Conservation (phyloP, 768 basidiomycete genomes). For the Suillus ampliporus region DNA sequence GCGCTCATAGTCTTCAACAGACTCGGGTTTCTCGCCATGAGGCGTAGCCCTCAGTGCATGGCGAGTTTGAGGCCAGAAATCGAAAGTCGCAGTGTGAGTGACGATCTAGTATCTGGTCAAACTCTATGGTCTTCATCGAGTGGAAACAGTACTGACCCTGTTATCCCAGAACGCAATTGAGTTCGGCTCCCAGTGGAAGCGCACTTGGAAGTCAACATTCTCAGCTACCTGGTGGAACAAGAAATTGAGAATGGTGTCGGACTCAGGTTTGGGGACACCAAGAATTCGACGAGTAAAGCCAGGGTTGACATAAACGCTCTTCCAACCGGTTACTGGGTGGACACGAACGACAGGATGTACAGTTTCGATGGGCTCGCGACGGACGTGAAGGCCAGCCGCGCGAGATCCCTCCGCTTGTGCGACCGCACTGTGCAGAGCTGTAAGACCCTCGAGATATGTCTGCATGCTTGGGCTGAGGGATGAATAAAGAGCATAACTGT, state of each 20-base stretch:
- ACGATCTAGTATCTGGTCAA: conserved; percentile 51
- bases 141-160: conserved; percentile 51
- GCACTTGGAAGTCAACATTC: conserved; percentile 76
- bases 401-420: conserved; percentile 79
- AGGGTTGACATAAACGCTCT: conserved; percentile 83
- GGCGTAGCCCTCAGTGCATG: conserved; percentile 85
- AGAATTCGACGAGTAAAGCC: conserved; percentile 83
- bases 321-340: conserved; percentile 85
- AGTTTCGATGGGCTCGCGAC: conserved; percentile 70
- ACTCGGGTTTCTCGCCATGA: conserved; percentile 78
- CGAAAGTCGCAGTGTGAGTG: conserved; percentile 81
- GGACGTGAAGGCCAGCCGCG: conserved; percentile 71
- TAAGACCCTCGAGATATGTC: conserved; percentile 74
- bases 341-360: conserved; percentile 85
- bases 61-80: conserved; percentile 78
- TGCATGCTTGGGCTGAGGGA: conserved; percentile 78
- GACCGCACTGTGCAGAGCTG: conserved; percentile 76
- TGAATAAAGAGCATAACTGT: conserved; percentile 83
- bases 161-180: conserved; percentile 91
- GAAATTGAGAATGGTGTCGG: conserved; percentile 73
- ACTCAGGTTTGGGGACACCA: conserved; percentile 81
- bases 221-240: conserved; percentile 73
- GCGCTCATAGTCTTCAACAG: conserved; percentile 72
- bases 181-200: conserved; percentile 78
- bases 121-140: background rate